A percentile compares a stretch with the other conserved stretches of the same genome.
phyloP scores from a whole-genome alignment of 225 moss, liverwort and hornwort species.

The Physcomitrellopsis africana region DNA sequence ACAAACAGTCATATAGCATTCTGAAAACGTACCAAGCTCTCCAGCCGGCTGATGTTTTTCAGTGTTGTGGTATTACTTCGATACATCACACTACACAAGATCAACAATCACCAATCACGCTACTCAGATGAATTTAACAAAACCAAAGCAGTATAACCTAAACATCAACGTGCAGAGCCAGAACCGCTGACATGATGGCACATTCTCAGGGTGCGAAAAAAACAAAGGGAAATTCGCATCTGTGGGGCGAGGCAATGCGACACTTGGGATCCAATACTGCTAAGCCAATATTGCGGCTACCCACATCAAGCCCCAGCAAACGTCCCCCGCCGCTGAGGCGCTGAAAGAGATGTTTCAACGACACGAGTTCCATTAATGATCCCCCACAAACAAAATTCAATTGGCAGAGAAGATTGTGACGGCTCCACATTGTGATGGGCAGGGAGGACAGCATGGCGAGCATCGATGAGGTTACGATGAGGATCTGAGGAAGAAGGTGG shows the following conservation, averaged over 20 bases:
- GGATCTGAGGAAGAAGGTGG: no score
- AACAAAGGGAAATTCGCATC: slow-evolving; percentile 22
- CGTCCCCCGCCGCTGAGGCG: slow-evolving; percentile 59
- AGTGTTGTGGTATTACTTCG: slow-evolving; percentile 67
- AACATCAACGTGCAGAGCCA: slow-evolving; percentile 7
- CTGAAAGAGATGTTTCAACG: slow-evolving; percentile 71
- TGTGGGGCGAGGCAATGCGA: slow-evolving; percentile 74
- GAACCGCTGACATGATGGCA: neutral
- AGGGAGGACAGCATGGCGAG: no score
- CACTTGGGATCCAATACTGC: slow-evolving; percentile 70
- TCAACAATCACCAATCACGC: slow-evolving; percentile 17
- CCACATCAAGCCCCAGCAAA: slow-evolving; percentile 77
- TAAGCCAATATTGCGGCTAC: slow-evolving; percentile 74
- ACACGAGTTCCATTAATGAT: slow-evolving; percentile 59
- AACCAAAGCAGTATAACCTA: neutral
- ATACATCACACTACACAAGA: slow-evolving; percentile 66
- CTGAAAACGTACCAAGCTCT: slow-evolving; percentile 59
- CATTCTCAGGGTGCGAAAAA: neutral
- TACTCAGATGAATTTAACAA: neutral
- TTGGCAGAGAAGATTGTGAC: no score
- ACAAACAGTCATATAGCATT: neutral
- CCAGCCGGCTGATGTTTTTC: slow-evolving; percentile 64
- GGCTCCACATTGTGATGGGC: no score
- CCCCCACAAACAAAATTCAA: no score
- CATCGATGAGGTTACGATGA: no score